Percentiles rank a stretch among this genome's conserved stretches.
Conservation (phyloP, 371 early-diverging fungal species). For the Cladochytrium tenue region DNA sequence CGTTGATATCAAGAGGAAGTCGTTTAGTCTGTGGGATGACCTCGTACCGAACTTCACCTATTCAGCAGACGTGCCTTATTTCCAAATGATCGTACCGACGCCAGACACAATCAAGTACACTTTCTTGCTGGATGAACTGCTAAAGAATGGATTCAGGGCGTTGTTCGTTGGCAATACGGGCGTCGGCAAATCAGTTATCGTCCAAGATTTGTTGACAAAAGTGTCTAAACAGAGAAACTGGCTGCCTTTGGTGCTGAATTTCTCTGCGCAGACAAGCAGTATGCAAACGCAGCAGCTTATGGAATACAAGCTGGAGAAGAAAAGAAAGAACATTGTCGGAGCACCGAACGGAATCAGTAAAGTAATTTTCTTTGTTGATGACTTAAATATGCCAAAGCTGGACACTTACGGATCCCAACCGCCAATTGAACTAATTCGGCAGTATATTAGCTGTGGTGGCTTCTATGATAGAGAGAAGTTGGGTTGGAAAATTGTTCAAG, state of each 20-base stretch:
- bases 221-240: constrained; percentile 38
- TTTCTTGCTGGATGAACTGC: constrained; percentile 47
- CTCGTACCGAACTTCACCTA: constrained; percentile 53
- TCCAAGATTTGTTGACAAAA: constrained; percentile 49
- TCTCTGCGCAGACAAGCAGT: constrained; percentile 59
- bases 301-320: constrained; percentile 65
- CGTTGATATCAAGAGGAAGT: constrained; percentile 43
- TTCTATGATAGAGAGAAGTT: constrained; percentile 63
- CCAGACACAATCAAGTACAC: constrained; percentile 57
- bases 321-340: constrained; percentile 58
- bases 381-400: constrained; percentile 62
- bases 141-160: constrained; percentile 45
- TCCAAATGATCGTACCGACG: constrained; percentile 64
- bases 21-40: constrained; percentile 55
- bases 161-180: constrained; percentile 58
- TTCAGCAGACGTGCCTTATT: constrained; percentile 49
- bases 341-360: constrained; percentile 50
- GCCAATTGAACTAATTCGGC: constrained; percentile 58
- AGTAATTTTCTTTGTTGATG: constrained; percentile 60
- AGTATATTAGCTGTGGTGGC: constrained; percentile 56
- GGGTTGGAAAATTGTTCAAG: constrained; percentile 54
- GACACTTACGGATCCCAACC: constrained; percentile 66
- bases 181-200: constrained; percentile 59
- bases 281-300: constrained; percentile 56
- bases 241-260: constrained; percentile 49